phyloP scores from a whole-genome alignment of 305 asterid species.

The Fraxinus ornus region DNA sequence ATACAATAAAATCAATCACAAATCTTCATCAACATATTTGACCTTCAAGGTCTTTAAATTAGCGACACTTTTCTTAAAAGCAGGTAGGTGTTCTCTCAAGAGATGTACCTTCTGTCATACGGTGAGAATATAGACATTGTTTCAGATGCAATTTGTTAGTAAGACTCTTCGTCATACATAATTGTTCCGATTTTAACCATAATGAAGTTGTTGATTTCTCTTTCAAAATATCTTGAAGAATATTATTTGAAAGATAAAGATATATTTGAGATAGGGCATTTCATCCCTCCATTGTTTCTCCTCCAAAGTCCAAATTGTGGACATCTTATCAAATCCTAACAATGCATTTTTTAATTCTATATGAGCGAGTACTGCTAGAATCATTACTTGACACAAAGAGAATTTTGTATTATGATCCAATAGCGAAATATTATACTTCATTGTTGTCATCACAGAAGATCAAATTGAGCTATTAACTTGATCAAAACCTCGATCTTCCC shows the following conservation, averaged over 20 bases:
- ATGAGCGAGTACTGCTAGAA: not conserved
- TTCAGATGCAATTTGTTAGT: not conserved
- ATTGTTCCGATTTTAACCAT: not conserved
- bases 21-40: not conserved
- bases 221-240: too few species aligned
- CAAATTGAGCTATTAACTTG: not conserved
- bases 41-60: not conserved
- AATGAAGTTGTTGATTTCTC: not conserved
- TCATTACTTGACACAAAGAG: not conserved
- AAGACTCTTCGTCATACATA: not conserved
- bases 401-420: too few species aligned
- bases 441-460: not conserved
- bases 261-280: not conserved
- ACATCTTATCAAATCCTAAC: not conserved
- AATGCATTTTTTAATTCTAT: not conserved
- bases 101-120: not conserved
- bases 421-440: not conserved
- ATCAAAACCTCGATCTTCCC: not conserved
- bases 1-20: not conserved
- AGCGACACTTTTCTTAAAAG: not conserved
- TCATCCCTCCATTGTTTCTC: not conserved
- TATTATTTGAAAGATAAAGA: not conserved
- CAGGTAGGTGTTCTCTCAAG: not conserved
- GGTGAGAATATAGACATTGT: not conserved
- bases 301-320: not conserved